Percentiles rank a stretch among this genome's conserved stretches.
phyloP scores from a whole-genome alignment of 768 basidiomycete species.

The Strobilomyces confusus region DNA sequence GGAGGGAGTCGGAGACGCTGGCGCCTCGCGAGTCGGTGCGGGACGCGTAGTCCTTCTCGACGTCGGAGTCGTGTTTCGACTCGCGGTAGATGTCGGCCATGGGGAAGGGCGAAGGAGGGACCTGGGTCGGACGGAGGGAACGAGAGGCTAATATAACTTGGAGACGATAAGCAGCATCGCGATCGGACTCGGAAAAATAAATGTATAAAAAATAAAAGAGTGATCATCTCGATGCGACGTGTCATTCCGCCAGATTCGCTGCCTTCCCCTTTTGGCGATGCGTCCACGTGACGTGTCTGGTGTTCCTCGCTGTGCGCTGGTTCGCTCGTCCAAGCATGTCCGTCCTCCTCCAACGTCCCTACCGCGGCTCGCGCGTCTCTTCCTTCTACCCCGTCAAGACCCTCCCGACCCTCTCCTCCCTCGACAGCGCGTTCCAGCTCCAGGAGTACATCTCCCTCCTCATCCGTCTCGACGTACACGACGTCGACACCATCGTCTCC shows the following conservation, averaged over 20 bases:
- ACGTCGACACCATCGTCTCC: conserved; percentile 76
- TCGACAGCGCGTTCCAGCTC: conserved; percentile 91
- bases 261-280: background rate
- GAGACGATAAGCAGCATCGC: background rate
- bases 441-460: conserved; percentile 92
- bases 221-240: conserved; percentile 6
- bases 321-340: conserved; percentile 3
- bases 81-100: conserved; percentile 24
- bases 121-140: background rate
- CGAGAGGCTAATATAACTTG: conserved; percentile 12
- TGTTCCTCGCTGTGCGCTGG: background rate
- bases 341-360: conserved; percentile 53
- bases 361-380: conserved; percentile 73
- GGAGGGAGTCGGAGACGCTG: background rate
- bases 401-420: conserved; percentile 62
- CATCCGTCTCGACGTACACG: conserved; percentile 82
- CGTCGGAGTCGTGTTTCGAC: conserved; percentile 20
- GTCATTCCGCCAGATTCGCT: conserved; percentile 1
- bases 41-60: conserved; percentile 29
- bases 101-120: conserved; percentile 9
- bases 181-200: conserved; percentile 3
- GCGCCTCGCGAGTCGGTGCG: conserved; percentile 10
- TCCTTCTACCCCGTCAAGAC: conserved; percentile 75
- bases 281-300: conserved; percentile 13
- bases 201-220: background rate